A percentile compares a stretch with the other conserved stretches of the same genome.
These are phyloP conservation scores for Tetracladium setigerum DNA, from an alignment of 495 filamentous ascomycete species.

Conservation along the genomic window DNA sequence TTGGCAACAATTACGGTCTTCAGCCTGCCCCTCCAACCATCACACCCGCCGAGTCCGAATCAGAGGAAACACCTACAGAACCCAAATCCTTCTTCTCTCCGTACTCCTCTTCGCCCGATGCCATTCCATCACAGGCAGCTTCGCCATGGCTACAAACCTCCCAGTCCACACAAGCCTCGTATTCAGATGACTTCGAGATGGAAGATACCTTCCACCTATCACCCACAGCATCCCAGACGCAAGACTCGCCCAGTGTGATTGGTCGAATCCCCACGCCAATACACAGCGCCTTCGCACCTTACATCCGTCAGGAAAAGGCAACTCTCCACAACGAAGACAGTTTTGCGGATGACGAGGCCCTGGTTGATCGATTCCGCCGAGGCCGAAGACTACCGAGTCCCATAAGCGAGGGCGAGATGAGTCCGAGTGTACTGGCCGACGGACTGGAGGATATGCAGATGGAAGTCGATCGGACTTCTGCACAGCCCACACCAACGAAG, in stretches of 20 bases:
- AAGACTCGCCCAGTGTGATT: constrained; percentile 16
- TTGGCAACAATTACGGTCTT: constrained; percentile 10
- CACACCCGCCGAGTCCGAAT: constrained; percentile 22
- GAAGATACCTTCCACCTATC: constrained; percentile 16
- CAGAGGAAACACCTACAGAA: constrained; percentile 16
- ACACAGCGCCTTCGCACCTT: constrained; percentile 19
- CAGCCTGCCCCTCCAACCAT: constrained; percentile 22
- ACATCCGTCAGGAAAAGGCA: constrained; percentile 14
- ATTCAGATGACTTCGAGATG: constrained; percentile 22
- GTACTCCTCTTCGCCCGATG: constrained; percentile 15
- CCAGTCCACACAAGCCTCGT: constrained; percentile 12
- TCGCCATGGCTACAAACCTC: constrained; percentile 13
- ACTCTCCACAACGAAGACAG: constrained; percentile 3
- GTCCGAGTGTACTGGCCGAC: constrained; percentile 20
- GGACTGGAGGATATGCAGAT: constrained; percentile 23
- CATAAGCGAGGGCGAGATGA: constrained; percentile 22
- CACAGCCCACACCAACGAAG: constrained; percentile 16
- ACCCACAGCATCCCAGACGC: constrained; percentile 16
- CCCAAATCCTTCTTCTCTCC: constrained; percentile 18
- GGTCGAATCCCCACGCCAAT: constrained; percentile 24
- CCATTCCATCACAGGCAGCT: constrained; percentile 4
- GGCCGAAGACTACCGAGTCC: constrained; percentile 21
- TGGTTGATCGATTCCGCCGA: constrained; percentile 13
- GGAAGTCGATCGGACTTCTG: constrained; percentile 17
- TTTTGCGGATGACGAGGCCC: constrained; percentile 19